Evolutionary conservation across 2,329 filamentous ascomycete species (phyloP), one percentile per base, ranked within the genome.

Genomic region (Alternaria infectoria): DNA sequence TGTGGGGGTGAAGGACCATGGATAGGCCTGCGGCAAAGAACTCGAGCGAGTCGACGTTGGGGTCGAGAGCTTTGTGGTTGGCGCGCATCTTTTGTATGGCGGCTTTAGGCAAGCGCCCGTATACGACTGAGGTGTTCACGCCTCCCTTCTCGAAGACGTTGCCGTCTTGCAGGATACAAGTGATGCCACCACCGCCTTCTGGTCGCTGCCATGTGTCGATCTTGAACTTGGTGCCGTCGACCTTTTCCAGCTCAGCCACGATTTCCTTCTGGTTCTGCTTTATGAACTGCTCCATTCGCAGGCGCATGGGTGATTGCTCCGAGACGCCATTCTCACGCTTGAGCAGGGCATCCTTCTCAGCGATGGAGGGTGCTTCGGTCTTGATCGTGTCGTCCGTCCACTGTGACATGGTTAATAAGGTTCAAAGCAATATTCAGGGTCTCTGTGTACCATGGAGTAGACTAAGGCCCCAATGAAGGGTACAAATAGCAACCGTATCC

Each of bases 111-210:
- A 99, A 86, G 51, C 90, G 91, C 65, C 96, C 96, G 78, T 99
- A 98, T 54, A 99, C 96, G 65, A 98, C 89, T 61, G 92, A 96
- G 75, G 95, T 94, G 76, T 97, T 97, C 63, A 98, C 93, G 28
- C 96, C 96, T 47, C 92, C 96, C 83, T 99, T 99, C 81, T 99
- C 96, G 75, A 99, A 99, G 54, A 97, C 93, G 66, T 96, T 95
- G 70, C 96, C 94, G 69, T 97, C 93, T 80, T 99, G 96, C 17
- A 99, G 85, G 43, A 99, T 94, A 81, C 94, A 97, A 15, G 93
- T 96, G 72, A 95, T 94, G 69, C 96, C 96, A 59, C 96, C 96
- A 45, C 96, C 96, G 57, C 96, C 96, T 77, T 93, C 90, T 61
- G 92, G 90, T 55, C 96, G 89, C 65, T 89, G 86, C 96, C 96